These are phyloP conservation scores for Funneliformis mosseae DNA, from an alignment of 192 early-diverging fungal species.

Conservation along the genomic window DNA sequence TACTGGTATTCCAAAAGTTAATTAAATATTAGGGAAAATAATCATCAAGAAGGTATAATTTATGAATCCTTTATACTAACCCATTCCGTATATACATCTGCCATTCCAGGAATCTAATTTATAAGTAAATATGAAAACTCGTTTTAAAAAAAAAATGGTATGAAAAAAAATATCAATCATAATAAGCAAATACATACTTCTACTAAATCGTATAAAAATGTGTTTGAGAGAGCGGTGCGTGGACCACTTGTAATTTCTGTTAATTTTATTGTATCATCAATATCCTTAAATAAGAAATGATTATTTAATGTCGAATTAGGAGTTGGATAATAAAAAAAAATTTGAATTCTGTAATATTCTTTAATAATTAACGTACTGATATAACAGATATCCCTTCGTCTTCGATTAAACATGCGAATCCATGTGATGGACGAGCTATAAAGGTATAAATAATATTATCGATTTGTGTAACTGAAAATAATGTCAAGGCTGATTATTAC, in stretches of 20 bases:
- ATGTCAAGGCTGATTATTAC: conserved; percentile 25
- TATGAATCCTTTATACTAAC: conserved; percentile 30
- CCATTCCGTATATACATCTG: conserved; percentile 63
- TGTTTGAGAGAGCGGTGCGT: conserved; percentile 60
- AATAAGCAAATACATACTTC: conserved; percentile 1
- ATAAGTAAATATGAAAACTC: neutral
- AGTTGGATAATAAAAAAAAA: too few species aligned
- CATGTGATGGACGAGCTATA: conserved; percentile 39
- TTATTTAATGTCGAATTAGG: neutral
- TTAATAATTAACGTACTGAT: conserved; percentile 38
- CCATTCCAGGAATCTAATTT: conserved; percentile 67
- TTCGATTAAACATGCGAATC: conserved; percentile 61
- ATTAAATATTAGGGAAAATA: too few species aligned
- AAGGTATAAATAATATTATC: conserved; percentile 36
- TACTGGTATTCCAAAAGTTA: conserved; percentile 47
- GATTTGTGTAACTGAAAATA: conserved; percentile 20
- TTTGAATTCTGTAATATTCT: neutral
- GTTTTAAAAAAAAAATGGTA: neutral
- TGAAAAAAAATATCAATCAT: neutral
- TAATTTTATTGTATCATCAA: conserved; percentile 94
- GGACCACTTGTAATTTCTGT: conserved; percentile 74
- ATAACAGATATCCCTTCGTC: conserved; percentile 76
- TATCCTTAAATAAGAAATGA: conserved; percentile 45
- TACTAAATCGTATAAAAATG: conserved; percentile 44
- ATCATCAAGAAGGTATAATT: neutral